Conservation (phyloP, 1,284 basidiomycete genomes). For the Ceratobasidium sp. region DNA sequence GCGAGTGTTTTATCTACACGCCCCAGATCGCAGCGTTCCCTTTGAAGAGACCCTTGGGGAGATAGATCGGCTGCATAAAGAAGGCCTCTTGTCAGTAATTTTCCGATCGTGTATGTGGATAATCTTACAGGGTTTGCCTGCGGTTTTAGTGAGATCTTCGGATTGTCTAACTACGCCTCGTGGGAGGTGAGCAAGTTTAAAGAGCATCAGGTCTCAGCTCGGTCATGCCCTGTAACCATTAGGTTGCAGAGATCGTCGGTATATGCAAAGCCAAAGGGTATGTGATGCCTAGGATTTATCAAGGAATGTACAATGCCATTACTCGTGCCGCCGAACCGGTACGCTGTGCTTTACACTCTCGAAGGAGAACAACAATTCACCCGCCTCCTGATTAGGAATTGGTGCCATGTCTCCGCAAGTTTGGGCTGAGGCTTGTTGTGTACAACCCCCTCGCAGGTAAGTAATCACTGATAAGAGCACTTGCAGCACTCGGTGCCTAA, state of each 20-base stretch:
- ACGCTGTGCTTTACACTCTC: neutral
- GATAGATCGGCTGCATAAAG: conserved; percentile 59
- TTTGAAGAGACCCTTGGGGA: conserved; percentile 61
- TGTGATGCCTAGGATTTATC: conserved; percentile 65
- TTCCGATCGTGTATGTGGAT: neutral
- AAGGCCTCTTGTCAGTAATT: conserved; percentile 60
- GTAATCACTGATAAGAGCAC: conserved; percentile 43
- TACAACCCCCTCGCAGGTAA: conserved; percentile 64
- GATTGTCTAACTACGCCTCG: conserved; percentile 62
- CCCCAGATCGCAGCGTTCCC: conserved; percentile 61
- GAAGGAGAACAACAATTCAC: neutral
- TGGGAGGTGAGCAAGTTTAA: conserved; percentile 55
- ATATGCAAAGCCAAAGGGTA: conserved; percentile 65
- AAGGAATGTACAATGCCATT: conserved; percentile 65
- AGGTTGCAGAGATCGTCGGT: conserved; percentile 66
- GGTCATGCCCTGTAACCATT: neutral
- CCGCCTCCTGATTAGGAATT: conserved; percentile 55
- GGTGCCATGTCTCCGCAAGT: conserved; percentile 67
- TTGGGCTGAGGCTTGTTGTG: conserved; percentile 64
- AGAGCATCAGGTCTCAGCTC: neutral
- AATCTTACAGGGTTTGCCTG: conserved; percentile 4
- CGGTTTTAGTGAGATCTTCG: conserved; percentile 59
- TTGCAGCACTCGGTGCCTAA: neutral
- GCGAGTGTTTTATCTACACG: conserved; percentile 62
- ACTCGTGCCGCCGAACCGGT: conserved; percentile 63